A percentile compares a stretch with the other conserved stretches of the same genome.
phyloP scores from a whole-genome alignment of 2,329 filamentous ascomycete genomes.

The Talaromyces albobiverticillius region DNA sequence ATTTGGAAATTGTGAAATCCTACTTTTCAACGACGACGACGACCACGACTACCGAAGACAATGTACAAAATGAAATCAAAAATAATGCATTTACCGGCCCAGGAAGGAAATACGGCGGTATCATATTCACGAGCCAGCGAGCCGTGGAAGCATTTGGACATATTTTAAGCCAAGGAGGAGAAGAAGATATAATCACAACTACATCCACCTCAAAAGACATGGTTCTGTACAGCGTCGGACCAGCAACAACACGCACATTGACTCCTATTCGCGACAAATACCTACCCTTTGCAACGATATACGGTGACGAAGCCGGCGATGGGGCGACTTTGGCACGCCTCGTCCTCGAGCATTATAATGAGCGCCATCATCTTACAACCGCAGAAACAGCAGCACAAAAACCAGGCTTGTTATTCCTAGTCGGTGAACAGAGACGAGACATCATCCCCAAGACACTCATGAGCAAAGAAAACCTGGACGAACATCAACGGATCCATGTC shows the following conservation, averaged over 20 bases:
- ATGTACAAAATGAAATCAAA: not conserved
- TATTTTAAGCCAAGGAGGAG: conserved; percentile 4
- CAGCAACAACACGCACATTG: conserved; percentile 63
- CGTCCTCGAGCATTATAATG: conserved; percentile 77
- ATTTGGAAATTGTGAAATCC: conserved; percentile 32
- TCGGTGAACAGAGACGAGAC: conserved; percentile 85
- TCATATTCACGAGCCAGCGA: conserved; percentile 51
- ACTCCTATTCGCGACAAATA: conserved; percentile 43
- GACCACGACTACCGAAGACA: conserved; percentile 14
- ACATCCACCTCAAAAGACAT: conserved; percentile 24
- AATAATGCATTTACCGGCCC: conserved; percentile 10
- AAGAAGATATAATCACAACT: conserved; percentile 1
- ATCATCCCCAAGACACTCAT: conserved; percentile 81
- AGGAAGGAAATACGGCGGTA: conserved; percentile 39
- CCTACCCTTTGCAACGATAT: conserved; percentile 57
- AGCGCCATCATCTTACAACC: conserved; percentile 23
- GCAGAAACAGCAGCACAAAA: conserved; percentile 21
- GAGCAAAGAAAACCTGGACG: conserved; percentile 48
- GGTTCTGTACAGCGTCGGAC: conserved; percentile 48
- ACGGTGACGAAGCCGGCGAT: conserved; percentile 79
- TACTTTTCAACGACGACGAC: conserved; percentile 25
- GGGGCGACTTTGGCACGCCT: conserved; percentile 74
- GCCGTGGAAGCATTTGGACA: conserved; percentile 44
- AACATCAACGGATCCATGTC: conserved; percentile 59
- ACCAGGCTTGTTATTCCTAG: conserved; percentile 74